Conservation (phyloP, 164 flowering plant species). For the Annona squamosa region DNA sequence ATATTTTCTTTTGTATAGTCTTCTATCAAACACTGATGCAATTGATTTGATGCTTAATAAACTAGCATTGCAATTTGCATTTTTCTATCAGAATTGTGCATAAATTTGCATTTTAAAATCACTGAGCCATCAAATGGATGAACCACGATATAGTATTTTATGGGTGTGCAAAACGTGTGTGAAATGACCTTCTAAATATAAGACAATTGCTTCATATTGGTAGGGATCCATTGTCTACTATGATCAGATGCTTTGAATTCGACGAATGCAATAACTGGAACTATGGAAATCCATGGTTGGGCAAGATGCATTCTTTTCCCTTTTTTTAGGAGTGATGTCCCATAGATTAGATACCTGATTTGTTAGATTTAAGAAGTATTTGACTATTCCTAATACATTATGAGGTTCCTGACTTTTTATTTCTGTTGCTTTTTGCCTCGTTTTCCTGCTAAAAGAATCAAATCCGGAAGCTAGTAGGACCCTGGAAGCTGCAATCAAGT, state of each 20-base stretch:
- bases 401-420: neutral
- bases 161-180: neutral
- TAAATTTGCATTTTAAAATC: neutral
- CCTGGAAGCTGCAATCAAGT: constrained; percentile 78
- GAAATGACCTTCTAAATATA: neutral
- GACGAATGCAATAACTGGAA: neutral
- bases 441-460: constrained; percentile 41
- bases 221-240: neutral
- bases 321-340: neutral
- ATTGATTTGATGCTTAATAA: neutral
- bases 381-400: neutral
- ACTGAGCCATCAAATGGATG: neutral
- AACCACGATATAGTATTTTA: neutral
- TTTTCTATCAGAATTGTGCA: neutral
- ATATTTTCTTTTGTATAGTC: neutral
- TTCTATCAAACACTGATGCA: neutral
- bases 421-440: neutral
- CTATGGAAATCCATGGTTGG: neutral
- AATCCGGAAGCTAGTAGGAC: constrained; percentile 60
- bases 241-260: no score
- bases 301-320: neutral
- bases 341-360: neutral
- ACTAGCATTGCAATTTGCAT: neutral
- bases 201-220: neutral
- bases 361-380: neutral